Conservation (phyloP, 169 alveolate species). For the Neospora caninum region DNA sequence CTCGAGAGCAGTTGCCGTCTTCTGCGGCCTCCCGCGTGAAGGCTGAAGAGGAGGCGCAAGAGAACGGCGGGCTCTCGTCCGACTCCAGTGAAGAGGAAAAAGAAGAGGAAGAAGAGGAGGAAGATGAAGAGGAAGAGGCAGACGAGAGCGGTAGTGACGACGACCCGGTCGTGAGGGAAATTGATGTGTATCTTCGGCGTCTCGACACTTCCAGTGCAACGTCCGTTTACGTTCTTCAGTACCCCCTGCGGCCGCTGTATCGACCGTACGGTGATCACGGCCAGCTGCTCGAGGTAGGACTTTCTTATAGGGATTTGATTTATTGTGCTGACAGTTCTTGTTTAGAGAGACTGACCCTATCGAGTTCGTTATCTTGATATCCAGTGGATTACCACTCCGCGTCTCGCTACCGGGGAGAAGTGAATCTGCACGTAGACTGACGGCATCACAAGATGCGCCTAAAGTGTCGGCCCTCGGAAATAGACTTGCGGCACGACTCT, state of each 20-base stretch:
- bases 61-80: neutral
- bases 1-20: neutral
- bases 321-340: too few species aligned
- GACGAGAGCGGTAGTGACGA: conserved; percentile 38
- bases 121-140: neutral
- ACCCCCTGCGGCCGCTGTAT: conserved; percentile 50
- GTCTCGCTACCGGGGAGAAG: too few species aligned
- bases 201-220: conserved; percentile 20
- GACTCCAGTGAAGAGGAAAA: neutral
- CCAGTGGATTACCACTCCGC: too few species aligned
- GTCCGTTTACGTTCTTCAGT: conserved; percentile 46
- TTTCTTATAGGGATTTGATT: neutral
- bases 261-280: conserved; percentile 67
- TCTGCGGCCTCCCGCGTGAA: neutral
- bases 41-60: neutral
- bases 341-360: too few species aligned
- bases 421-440: too few species aligned
- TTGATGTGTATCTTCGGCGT: conserved; percentile 39
- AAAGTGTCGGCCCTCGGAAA: too few species aligned
- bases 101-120: neutral
- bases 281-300: conserved; percentile 22
- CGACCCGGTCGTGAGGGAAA: conserved; percentile 63
- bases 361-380: too few species aligned
- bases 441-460: too few species aligned
- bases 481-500: too few species aligned